Evolutionary conservation across 495 filamentous ascomycete genomes (phyloP), one percentile per base, ranked within the genome.

Genomic region (Ramalina peruviana): DNA sequence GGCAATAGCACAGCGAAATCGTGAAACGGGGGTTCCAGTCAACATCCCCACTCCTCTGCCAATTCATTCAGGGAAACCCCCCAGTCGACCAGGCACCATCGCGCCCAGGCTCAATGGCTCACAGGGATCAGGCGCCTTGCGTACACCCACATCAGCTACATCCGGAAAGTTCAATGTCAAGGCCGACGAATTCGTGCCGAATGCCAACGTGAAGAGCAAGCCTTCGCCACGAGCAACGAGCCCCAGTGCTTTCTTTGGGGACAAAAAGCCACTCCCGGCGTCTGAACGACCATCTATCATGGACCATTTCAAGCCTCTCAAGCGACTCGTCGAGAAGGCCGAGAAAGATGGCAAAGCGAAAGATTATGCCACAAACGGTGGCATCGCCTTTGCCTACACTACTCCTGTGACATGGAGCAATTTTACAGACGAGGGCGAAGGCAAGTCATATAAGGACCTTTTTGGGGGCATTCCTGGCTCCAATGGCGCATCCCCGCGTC

Each of bases 161-260:
- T 74, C 77, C 10, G 72, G 72, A 23, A 83, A 86, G 61, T 76
- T 94, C 67, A 93, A 94, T 56, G 86, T 85, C 2, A 81, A 79
- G 44, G 88, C 83, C 27, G 73, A 79, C 57, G 88, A 93, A 58
- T 95, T 95, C 66, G 78, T 81, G 54, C 87, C 83, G 11, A 73
- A 74, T 44, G 70, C 78, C 2, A 75, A 73, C 54, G 61, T 67
- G 38, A 65, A 71, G 52, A 67, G 69, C 38, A 71, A 54, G 27
- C 72, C 68, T 43, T 64, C 72, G n/a, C 75, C 74, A 19, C 72
- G 77, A 48, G 70, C 74, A 11, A 58, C 69, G 23, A 68, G 65
- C 54, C 61, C 71, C 30, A 66, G 69, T 51, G 63, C 64, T 52
- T 74, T 80, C 69, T 68, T 80, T 54, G 74, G 76, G 12, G 64